Conservation (phyloP, 495 filamentous ascomycete species). For the Podospora bellae-mahoneyi region DNA sequence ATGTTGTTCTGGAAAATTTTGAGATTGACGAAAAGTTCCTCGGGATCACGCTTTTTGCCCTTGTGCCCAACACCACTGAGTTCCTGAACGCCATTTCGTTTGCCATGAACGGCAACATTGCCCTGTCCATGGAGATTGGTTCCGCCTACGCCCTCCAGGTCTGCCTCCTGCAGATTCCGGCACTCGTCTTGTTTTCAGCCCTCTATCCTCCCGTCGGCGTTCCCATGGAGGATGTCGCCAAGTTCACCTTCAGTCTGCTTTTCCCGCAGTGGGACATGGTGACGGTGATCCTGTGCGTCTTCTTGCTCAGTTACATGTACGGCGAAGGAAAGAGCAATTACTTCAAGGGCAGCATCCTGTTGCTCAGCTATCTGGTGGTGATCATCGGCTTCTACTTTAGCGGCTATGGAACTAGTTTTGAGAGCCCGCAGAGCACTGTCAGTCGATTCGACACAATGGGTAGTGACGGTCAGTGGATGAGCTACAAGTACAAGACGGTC, state of each 20-base stretch:
- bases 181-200: slow-evolving; percentile 87
- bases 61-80: slow-evolving; percentile 97
- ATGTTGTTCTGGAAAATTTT: slow-evolving; percentile 83
- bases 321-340: slow-evolving; percentile 96
- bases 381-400: slow-evolving; percentile 88
- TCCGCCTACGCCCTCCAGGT: slow-evolving; percentile 97
- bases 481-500: slow-evolving; percentile 49
- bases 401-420: slow-evolving; percentile 62
- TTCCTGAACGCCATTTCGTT: slow-evolving; percentile 99
- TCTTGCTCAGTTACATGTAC: slow-evolving; percentile 95
- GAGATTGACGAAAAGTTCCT: slow-evolving; percentile 97
- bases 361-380: slow-evolving; percentile 91
- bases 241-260: slow-evolving; percentile 86
- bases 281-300: slow-evolving; percentile 94
- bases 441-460: slow-evolving; percentile 68
- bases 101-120: slow-evolving; percentile 99
- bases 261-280: slow-evolving; percentile 99
- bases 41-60: slow-evolving; percentile 92
- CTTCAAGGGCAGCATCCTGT: slow-evolving; percentile 88
- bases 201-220: slow-evolving; percentile 36
- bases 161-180: slow-evolving; percentile 93
- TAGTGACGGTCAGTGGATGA: slow-evolving; percentile 50
- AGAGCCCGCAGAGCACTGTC: slow-evolving; percentile 53
- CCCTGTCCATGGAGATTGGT: slow-evolving; percentile 97
- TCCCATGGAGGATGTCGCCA: slow-evolving; percentile 53